Evolutionary conservation across 306 rosid species (phyloP), one percentile per base, ranked within the genome.

Genomic region (Coriaria nepalensis): DNA sequence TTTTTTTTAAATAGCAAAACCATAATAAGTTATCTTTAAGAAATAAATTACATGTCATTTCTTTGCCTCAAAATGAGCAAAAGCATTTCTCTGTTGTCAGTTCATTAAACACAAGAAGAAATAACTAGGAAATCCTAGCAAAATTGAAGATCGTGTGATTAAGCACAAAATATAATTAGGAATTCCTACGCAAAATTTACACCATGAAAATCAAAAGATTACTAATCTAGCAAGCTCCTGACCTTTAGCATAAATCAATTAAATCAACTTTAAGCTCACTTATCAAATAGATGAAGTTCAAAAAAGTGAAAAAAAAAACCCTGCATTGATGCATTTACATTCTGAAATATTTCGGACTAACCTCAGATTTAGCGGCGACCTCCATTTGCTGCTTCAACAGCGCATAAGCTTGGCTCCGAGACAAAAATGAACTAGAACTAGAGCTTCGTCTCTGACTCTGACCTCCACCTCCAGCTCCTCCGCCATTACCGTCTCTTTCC

Each of bases 291-390:
- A 20, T 20, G 29, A 20, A 20, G 29, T 20, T 20, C 3, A 1
- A 20, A 20, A 20, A 20, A 20, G 29, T 20, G 29, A 20, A 20
- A 20, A 20, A 20, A 20, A 20, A 20, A 20, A 20, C 29, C 29
- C 29, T 20, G 29, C 29, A 20, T 20, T 3, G 29, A 20, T 20
- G 29, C 29, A 20, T 20, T 20, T 20, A 20, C 29, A 20, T 20
- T 20, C 29, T 20, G 29, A 20, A 20, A 20, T 1, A 20, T 20
- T 20, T 20, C 29, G 29, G 29, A 20, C 41, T 5, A 32, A 84
- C 98, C 98, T 90, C 98, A 0, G 94, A 77, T 72, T 82, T 79
- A 13, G 94, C 82, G 20, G 95, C 98, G 2, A 81, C 83, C 59
- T 90, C 87, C 94, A 90, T 73, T 64, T 79, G 78, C 57, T 79